These are phyloP conservation scores for Pholiota conissans DNA, from an alignment of 768 basidiomycete genomes.

Conservation along the genomic window DNA sequence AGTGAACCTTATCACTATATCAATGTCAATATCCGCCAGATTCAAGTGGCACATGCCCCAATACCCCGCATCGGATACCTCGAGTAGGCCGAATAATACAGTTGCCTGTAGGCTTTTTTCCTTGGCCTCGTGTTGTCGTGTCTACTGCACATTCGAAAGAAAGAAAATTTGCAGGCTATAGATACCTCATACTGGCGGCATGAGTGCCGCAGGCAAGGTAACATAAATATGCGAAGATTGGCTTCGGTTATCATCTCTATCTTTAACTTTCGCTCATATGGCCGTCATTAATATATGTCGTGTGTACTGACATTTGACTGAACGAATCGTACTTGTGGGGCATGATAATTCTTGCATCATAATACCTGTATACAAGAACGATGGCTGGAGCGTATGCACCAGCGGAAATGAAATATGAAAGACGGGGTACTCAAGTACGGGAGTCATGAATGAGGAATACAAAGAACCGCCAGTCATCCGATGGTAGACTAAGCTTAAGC, in stretches of 20 bases:
- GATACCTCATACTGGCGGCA: not conserved
- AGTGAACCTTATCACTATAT: not conserved
- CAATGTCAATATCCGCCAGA: not conserved
- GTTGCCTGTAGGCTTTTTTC: not conserved
- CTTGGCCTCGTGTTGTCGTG: not conserved
- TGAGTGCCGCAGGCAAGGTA: not conserved
- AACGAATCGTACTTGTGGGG: not conserved
- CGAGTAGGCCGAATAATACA: not conserved
- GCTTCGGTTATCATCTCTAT: not conserved
- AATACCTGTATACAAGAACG: too few relatives aligned
- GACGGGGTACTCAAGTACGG: too few relatives aligned
- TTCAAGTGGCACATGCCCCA: not conserved
- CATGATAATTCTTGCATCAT: too few relatives aligned
- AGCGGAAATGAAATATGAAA: too few relatives aligned
- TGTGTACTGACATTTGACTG: not conserved
- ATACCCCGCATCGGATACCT: not conserved
- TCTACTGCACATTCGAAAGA: not conserved
- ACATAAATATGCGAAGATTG: not conserved
- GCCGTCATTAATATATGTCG: not conserved
- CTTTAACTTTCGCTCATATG: not conserved
- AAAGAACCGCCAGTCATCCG: too few relatives aligned
- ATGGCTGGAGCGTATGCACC: too few relatives aligned
- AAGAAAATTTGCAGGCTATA: not conserved
- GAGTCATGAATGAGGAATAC: too few relatives aligned
- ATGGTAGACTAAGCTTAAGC: too few relatives aligned